These are phyloP conservation scores for Nakazawaea wyomingensis DNA, from an alignment of 805 yeast species.

Conservation along the genomic window DNA sequence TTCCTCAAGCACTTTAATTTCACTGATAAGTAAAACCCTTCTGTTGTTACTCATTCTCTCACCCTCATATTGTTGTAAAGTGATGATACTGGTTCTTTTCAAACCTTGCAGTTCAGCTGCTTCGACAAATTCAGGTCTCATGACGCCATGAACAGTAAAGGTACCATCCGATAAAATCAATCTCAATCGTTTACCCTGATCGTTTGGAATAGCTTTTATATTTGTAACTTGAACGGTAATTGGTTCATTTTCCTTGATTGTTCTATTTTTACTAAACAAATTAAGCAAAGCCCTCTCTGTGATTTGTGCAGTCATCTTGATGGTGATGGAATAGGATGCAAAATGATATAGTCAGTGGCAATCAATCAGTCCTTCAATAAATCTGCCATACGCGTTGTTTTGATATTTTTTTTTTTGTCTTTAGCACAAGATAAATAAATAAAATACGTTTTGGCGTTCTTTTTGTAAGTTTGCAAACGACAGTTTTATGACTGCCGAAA, in stretches of 20 bases:
- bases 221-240: conserved; percentile 31
- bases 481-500: not conserved
- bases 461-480: not conserved
- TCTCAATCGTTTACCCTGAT: conserved; percentile 36
- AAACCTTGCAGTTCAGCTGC: conserved; percentile 41
- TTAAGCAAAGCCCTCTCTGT: conserved; percentile 7
- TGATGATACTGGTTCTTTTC: conserved; percentile 37
- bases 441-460: conserved; percentile 3
- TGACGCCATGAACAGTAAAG: conserved; percentile 44
- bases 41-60: conserved; percentile 42
- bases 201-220: conserved; percentile 32
- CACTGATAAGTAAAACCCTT: conserved; percentile 42
- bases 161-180: conserved; percentile 49
- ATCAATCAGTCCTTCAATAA: not conserved
- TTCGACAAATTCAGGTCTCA: conserved; percentile 42
- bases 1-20: conserved; percentile 35
- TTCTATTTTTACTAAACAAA: conserved; percentile 18
- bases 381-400: conserved; percentile 4
- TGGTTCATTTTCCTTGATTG: conserved; percentile 20
- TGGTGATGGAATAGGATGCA: not conserved
- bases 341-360: too few relatives aligned
- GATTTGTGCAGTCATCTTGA: conserved; percentile 5
- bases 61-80: conserved; percentile 34
- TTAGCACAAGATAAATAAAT: too few relatives aligned
- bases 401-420: not conserved